A percentile compares a stretch with the other conserved stretches of the same genome.
Evolutionary conservation across 2,329 filamentous ascomycete species (phyloP).

Genomic region (Thelonectria blattea): DNA sequence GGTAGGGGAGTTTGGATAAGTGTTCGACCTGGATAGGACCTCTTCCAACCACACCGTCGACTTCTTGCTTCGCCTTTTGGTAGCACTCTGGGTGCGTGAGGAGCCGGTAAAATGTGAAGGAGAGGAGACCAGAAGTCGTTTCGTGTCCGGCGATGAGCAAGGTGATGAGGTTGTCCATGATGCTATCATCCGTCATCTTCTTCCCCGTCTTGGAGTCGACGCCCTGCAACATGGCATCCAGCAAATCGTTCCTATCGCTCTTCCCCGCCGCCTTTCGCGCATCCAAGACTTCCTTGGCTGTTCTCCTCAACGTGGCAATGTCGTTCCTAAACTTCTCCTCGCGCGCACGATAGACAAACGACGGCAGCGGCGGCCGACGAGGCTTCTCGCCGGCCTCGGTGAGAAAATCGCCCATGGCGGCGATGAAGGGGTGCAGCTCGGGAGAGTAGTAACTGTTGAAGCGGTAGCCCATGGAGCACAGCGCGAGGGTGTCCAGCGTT

Average conservation of each 20-base stretch:
- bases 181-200: slow-evolving; percentile 65
- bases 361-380: slow-evolving; percentile 53
- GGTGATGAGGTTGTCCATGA: slow-evolving; percentile 73
- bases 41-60: slow-evolving; percentile 67
- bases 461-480: slow-evolving; percentile 71
- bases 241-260: slow-evolving; percentile 65
- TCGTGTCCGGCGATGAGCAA: slow-evolving; percentile 75
- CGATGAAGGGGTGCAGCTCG: slow-evolving; percentile 71
- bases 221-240: slow-evolving; percentile 73
- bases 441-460: slow-evolving; percentile 77
- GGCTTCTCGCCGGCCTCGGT: slow-evolving; percentile 58
- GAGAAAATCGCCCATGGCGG: slow-evolving; percentile 68
- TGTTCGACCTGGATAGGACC: slow-evolving; percentile 64
- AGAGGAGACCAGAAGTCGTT: slow-evolving; percentile 71
- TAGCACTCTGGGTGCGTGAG: slow-evolving; percentile 66
- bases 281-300: slow-evolving; percentile 63
- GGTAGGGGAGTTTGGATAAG: slow-evolving; percentile 67
- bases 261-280: slow-evolving; percentile 58
- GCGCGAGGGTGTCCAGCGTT: slow-evolving; percentile 72
- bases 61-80: slow-evolving; percentile 66
- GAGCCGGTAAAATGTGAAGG: slow-evolving; percentile 69
- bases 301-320: slow-evolving; percentile 60
- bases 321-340: slow-evolving; percentile 58
- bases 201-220: slow-evolving; percentile 71
- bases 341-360: slow-evolving; percentile 55